Base-by-base conservation (phyloP, 495 filamentous ascomycete genomes). In the Penicillium maclennaniae region DNA sequence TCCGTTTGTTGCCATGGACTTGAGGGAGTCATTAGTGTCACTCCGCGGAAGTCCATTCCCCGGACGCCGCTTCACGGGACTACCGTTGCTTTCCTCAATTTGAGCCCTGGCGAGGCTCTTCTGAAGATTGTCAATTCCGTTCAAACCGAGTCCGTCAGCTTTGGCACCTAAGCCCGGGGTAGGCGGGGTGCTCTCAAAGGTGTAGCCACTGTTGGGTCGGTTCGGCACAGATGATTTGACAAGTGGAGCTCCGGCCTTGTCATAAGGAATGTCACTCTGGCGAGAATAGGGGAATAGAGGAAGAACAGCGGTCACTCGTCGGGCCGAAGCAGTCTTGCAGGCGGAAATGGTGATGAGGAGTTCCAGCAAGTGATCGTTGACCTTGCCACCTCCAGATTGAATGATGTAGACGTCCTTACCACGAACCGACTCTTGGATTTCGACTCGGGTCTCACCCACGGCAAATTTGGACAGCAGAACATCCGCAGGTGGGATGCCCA, bases 401-500 rank as follows among this genome's bases (percentile, higher is more conserved):
- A 97, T 88, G 68, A 97, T 95, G 72, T 95, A 96, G 63, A 98
- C 92, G 79, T 97, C 93, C 69, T 98, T 98, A 51, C 87, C 95
- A 59, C 93, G 88, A 38, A 98, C 92, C 20, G 89, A 95, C 73
- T 97, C 93, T 63, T 88, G 77, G 60, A 98, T 93, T 71, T 97
- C 93, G 52, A 95, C 91, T 28, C 95, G 84, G 52, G 88, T 97
- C 70, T 97, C 95, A 42, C 93, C 93, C 47, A 92, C 89, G 15
- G 87, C 84, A 71, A 98, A 98, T 74, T 96, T 97, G 57, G 79
- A 83, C 47, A 97, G 81, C 49, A 92, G 80, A 51, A 91, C 86
- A 57, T 88, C 86, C 27, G 89, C 88, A 3, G 83, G 79, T 2
- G 92, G 87, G 49, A 98, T 83, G 51, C 91, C 91, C 40, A 98